Percentiles rank a stretch among this genome's conserved stretches.
Conservation (phyloP, 1,139 yeast genomes). For the Taphrina confusa region DNA sequence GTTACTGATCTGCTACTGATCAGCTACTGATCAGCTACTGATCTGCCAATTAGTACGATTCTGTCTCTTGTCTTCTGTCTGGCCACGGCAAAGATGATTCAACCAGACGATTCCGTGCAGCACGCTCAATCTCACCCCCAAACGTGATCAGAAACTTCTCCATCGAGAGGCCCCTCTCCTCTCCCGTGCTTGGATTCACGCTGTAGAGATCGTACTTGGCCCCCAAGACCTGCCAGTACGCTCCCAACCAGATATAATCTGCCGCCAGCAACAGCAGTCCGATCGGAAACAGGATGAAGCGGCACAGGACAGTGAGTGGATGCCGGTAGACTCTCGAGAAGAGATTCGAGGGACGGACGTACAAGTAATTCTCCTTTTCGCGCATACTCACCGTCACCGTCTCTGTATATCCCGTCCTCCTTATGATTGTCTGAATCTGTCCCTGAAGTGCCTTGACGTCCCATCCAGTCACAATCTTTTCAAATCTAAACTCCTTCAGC, state of each 20-base stretch:
- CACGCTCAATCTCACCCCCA: background rate
- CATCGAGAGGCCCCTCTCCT: slow-evolving; percentile 2
- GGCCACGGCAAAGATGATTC: background rate
- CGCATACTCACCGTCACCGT: background rate
- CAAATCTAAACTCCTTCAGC: slow-evolving; percentile 13
- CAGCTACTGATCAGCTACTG: no score
- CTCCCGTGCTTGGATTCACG: slow-evolving; percentile 4
- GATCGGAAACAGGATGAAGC: slow-evolving; percentile 14
- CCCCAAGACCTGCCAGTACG: slow-evolving; percentile 15
- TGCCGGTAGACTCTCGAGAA: slow-evolving; percentile 7
- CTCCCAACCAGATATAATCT: slow-evolving; percentile 9
- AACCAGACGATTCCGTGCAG: background rate
- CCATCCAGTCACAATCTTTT: slow-evolving; percentile 12
- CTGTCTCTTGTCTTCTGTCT: background rate
- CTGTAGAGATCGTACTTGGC: slow-evolving; percentile 12
- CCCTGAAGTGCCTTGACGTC: background rate
- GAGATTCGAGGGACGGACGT: slow-evolving; percentile 2
- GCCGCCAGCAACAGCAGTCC: slow-evolving; percentile 4
- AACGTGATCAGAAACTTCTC: slow-evolving; percentile 2
- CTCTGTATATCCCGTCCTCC: slow-evolving; percentile 9
- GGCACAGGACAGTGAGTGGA: background rate
- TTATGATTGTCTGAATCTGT: slow-evolving; percentile 13
- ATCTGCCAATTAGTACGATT: no score
- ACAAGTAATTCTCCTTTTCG: background rate
- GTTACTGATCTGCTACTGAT: no score